Base-by-base conservation (phyloP, 257 asterid species). In the Ajuga chamaepitys region DNA sequence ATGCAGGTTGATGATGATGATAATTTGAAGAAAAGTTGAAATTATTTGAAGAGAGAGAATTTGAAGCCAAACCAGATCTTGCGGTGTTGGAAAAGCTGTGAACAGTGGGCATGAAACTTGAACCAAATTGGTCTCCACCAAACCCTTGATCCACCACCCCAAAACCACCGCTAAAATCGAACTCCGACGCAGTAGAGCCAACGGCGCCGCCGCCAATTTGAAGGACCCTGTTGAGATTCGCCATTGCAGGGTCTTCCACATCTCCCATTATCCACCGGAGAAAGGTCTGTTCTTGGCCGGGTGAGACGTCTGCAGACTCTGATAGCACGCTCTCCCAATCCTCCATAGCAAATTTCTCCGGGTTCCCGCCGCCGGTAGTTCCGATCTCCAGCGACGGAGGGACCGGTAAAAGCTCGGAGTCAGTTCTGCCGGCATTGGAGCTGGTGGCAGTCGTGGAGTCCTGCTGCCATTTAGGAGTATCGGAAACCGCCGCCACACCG, bases 271-370 rank as follows among this genome's bases (percentile, higher is more conserved):
- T 85, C 95, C 94, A 88, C 41, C 88, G 81, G 54, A 85, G 67
- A 22, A 89, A 72, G 56, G 95, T 80, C 77, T 85, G 96, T 7
- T 88, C 98, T 45, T 85, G 95, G 70, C 74, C 66, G 0, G 98
- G 89, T 0, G 92, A 88, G 20, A 75, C 91, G 14, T 85, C 82
- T 20, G 77, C 88, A 1, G 91, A 68, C 14, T 81, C 96, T 35
- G 98, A 85, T 58, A 93, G 64, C 11, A 88, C 91, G 62, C 89
- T 74, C 65, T 93, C 99, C 99, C 99, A 93, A 44, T 89, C 96
- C 66, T 89, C 96, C 83, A 83, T 78, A 7, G 82, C 81, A 66
- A 81, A 76, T 70, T 82, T 85, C 68, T 85, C 93, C 52, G 80
- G 74, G 58, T 69, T 76, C 1, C 79, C 81, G 47, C 68, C 72